phyloP scores from a whole-genome alignment of 306 rosid genomes.

The Pueraria montana region DNA sequence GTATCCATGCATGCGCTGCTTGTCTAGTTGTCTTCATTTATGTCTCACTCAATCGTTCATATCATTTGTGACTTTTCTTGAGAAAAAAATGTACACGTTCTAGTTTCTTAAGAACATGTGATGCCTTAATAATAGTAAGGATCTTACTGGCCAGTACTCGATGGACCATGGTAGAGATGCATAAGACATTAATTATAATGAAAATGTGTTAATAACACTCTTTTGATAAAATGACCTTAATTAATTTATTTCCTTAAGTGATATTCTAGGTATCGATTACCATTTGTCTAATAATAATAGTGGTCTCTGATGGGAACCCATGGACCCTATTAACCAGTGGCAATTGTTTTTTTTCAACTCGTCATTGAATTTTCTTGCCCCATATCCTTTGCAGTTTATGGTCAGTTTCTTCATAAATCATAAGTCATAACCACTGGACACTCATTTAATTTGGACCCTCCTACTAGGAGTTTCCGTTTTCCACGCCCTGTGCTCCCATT shows the following conservation, averaged over 20 bases:
- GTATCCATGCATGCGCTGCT: background rate
- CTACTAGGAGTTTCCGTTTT: conserved; percentile 5
- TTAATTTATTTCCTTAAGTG: background rate
- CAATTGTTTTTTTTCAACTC: background rate
- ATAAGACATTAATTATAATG: background rate
- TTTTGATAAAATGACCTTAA: background rate
- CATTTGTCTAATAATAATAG: background rate
- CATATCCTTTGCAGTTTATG: conserved; percentile 6
- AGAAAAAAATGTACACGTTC: background rate
- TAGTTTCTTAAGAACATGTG: background rate
- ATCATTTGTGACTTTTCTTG: background rate
- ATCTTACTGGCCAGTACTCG: background rate
- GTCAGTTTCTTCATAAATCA: background rate
- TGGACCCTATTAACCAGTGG: conserved; percentile 18
- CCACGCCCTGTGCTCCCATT: conserved; percentile 21
- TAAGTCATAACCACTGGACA: conserved; percentile 21
- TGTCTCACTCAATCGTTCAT: conserved; percentile 23
- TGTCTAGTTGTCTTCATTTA: conserved; percentile 34
- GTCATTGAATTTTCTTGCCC: conserved; percentile 34
- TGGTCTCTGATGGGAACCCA: background rate
- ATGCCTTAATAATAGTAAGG: background rate
- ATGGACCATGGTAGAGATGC: background rate
- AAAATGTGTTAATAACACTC: background rate
- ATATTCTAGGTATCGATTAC: background rate
- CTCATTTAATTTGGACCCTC: conserved; percentile 19